Evolutionary conservation across 2,329 filamentous ascomycete species (phyloP), one percentile per base, ranked within the genome.

Genomic region (Beauveria medogensis): DNA sequence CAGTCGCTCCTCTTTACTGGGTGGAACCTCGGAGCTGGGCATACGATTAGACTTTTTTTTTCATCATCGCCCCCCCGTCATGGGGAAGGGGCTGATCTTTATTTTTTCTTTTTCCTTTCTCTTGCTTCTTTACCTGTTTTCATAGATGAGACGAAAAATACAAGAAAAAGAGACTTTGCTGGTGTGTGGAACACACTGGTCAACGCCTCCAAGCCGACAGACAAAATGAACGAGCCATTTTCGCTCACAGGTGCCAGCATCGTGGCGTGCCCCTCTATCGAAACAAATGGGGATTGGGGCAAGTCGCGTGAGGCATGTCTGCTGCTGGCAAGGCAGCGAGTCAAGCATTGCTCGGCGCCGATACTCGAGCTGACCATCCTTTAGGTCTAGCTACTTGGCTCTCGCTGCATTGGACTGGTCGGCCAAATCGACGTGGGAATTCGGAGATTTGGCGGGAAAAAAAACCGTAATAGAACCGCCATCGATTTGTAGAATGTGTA

Each of bases 191-290:
- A 34, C n/a, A 18, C 28, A n/a, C 40, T 16, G n/a, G 54, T 20
- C 51, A 41, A 28, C 41, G 10, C 40, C 22, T 30, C 30, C 43
- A 28, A 2, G 41, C 24, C 30, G 37, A 43, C 22, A 47, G 28
- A 24, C 41, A 34, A 47, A 55, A 46, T 34, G 26, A 55, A 47
- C 41, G 54, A 55, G 54, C 54, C 41, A 55, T 47, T 55, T 55
- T 37, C 9, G 26, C 24, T 18, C 43, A 7, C 10, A 9, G 24
- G 53, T 47, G 18, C 37, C 37, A 34, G 30, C 12, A 34, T 26
- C 48, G 28, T 18, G 54, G 54, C 54, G 26, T 55, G 16, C 24
- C 18, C 16, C 41, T 55, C 10, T 7, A n/a, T 22, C 41, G 8
- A 55, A 55, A 55, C 54, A 46, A 47, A 34, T 44, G 54, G 44